Evolutionary conservation across 2,329 filamentous ascomycete genomes (phyloP).

Genomic region (Microcyclospora pomicola): DNA sequence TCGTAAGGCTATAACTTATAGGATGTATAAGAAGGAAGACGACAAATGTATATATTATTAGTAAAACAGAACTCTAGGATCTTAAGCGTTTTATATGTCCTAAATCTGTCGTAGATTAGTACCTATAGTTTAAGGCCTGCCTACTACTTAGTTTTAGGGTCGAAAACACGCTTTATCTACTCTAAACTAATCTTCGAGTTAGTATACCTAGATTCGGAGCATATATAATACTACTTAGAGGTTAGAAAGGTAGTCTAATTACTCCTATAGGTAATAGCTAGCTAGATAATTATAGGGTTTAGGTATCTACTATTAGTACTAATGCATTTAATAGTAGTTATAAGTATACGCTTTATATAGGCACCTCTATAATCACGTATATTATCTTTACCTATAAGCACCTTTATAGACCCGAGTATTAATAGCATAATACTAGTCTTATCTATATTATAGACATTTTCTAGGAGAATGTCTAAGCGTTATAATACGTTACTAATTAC

Average conservation of each 20-base stretch:
- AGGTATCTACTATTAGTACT: conserved; percentile 16
- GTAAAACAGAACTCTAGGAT: too few relatives aligned
- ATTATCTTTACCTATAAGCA: conserved; percentile 19
- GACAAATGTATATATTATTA: too few relatives aligned
- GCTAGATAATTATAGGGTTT: conserved; percentile 17
- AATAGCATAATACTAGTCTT: conserved; percentile 23
- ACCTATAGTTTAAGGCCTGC: conserved; percentile 21
- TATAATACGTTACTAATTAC: conserved; percentile 17
- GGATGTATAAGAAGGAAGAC: too few relatives aligned
- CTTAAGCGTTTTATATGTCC: conserved; percentile 22
- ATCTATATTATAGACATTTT: conserved; percentile 26
- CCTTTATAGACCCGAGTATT: conserved; percentile 18
- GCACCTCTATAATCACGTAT: conserved; percentile 13
- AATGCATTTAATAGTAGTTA: conserved; percentile 18
- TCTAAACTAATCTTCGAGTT: conserved; percentile 24
- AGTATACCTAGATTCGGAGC: conserved; percentile 9
- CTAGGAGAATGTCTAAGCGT: conserved; percentile 12
- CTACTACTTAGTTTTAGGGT: too few relatives aligned
- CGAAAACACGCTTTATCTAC: conserved; percentile 24
- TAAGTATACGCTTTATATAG: conserved; percentile 13
- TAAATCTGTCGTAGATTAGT: conserved; percentile 24
- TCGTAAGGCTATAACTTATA: too few relatives aligned
- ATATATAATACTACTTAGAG: conserved; percentile 11
- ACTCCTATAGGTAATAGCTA: conserved; percentile 15
- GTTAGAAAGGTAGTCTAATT: conserved; percentile 17